Evolutionary conservation across 345 rosid species (phyloP).

Genomic region (Crucihimalaya himalaica): DNA sequence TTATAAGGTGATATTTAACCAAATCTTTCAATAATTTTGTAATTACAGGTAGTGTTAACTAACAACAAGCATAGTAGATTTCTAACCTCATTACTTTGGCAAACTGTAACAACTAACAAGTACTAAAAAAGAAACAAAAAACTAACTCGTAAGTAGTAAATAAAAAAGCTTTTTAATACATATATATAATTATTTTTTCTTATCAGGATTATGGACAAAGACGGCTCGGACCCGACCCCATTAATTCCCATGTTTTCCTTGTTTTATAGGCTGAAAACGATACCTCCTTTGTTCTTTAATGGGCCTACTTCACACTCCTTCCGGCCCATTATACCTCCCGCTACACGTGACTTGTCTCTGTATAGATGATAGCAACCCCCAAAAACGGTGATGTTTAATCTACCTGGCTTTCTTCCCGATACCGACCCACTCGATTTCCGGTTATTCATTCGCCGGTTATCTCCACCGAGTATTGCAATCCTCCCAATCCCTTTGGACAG

Average conservation of each 20-base stretch:
- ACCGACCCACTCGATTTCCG: slow-evolving; percentile 55
- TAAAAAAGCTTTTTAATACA: not conserved
- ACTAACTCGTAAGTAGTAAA: no score
- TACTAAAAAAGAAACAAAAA: no score
- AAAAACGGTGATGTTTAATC: slow-evolving; percentile 24
- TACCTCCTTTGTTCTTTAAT: slow-evolving; percentile 14
- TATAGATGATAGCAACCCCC: slow-evolving; percentile 6
- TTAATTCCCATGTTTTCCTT: slow-evolving; percentile 36
- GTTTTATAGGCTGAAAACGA: slow-evolving; percentile 37
- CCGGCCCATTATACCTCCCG: slow-evolving; percentile 27
- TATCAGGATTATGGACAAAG: slow-evolving; percentile 27
- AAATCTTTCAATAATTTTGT: slow-evolving; percentile 1
- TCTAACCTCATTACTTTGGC: not conserved
- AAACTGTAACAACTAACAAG: not conserved
- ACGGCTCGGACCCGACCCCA: slow-evolving; percentile 32
- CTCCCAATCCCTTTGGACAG: slow-evolving; percentile 80
- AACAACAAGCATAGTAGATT: not conserved
- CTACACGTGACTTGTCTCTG: slow-evolving; percentile 34
- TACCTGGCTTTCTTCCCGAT: slow-evolving; percentile 48
- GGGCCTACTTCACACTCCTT: slow-evolving; percentile 27
- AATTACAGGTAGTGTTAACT: not conserved
- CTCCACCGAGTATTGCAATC: slow-evolving; percentile 62
- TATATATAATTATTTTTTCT: no score
- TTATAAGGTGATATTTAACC: slow-evolving; percentile 10
- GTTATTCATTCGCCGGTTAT: slow-evolving; percentile 52